phyloP scores from a whole-genome alignment of 495 filamentous ascomycete species.

The Lepraria neglecta region DNA sequence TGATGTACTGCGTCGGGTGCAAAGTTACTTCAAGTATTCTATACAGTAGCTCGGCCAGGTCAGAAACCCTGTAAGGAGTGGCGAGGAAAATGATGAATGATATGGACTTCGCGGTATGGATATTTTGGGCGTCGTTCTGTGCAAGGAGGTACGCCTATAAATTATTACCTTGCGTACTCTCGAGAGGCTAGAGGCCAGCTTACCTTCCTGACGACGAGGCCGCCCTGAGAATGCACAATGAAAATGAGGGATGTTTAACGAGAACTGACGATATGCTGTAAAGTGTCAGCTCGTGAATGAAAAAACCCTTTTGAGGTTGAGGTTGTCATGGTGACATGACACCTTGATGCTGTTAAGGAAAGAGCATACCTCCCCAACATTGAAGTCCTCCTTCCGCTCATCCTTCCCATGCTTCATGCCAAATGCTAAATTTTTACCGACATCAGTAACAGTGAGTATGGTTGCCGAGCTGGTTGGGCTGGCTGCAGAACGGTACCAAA shows the following conservation, averaged over 20 bases:
- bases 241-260: slow-evolving; percentile 41
- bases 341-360: no score
- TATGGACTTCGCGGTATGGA: slow-evolving; percentile 32
- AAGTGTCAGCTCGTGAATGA: no score
- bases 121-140: slow-evolving; percentile 35
- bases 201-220: slow-evolving; percentile 44
- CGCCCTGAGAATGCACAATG: slow-evolving; percentile 43
- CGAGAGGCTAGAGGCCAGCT: background rate
- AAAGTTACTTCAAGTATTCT: background rate
- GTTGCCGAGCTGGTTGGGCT: slow-evolving; percentile 14
- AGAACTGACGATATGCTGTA: no score
- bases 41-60: slow-evolving; percentile 10
- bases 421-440: slow-evolving; percentile 36
- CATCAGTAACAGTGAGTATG: slow-evolving; percentile 31
- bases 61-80: slow-evolving; percentile 45
- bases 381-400: slow-evolving; percentile 10
- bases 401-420: slow-evolving; percentile 31
- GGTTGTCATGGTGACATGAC: no score
- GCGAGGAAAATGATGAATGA: slow-evolving; percentile 42
- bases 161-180: no score
- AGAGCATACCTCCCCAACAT: no score
- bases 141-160: slow-evolving; percentile 35
- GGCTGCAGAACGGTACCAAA: slow-evolving; percentile 40
- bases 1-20: background rate
- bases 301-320: no score